Evolutionary conservation across 2,329 filamentous ascomycete species (phyloP), one percentile per base, ranked within the genome.

Genomic region (Dactylella cylindrospora): DNA sequence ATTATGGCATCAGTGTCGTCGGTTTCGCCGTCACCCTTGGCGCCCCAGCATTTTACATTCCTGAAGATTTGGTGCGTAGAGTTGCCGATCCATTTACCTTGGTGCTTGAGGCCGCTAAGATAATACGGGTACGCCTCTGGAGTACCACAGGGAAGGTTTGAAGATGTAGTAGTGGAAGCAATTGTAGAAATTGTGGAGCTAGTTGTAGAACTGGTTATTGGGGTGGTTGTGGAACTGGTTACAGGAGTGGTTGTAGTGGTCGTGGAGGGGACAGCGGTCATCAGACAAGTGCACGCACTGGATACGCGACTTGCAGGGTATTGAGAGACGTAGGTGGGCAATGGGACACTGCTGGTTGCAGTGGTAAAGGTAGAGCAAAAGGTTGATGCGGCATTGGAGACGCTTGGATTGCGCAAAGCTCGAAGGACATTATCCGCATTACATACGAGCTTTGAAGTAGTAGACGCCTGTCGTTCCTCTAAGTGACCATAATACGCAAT

Each of bases 1-100:
- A 52, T 44, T 3, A 52, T 52, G 1, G 49, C 49, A 3, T 52
- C 28, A 6, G 49, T 41, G 10, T 52, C 49, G 31, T 52, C 49
- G 6, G 49, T 52, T 28, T 20, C 26, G 13, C 49, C 49, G 10
- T 52, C 49, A 15, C 49, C 49, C 38, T 43, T 44, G 12, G 49
- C 49, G 9, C 49, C 49, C 38, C 38, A 52, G 31, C 49, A 52
- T 38, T 44, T 52, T 20, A 52, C 38, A 5, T 52, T 52, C 44
- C 49, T 52, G n/a, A 36, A 52, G 8, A 52, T 39, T 2, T 38
- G 29, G 29, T 52, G 38, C 5, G 49, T 35, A 9, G 49, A 3
- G 25, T 52, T 52, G 6, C 17, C 5, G 17, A 33, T 26, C 9
- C 25, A 43, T 26, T 43, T 17, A 15, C 49, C 49, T 31, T 52